A percentile compares a stretch with the other conserved stretches of the same genome.
phyloP scores from a whole-genome alignment of 2,329 filamentous ascomycete species.

The Claviceps digitariae region DNA sequence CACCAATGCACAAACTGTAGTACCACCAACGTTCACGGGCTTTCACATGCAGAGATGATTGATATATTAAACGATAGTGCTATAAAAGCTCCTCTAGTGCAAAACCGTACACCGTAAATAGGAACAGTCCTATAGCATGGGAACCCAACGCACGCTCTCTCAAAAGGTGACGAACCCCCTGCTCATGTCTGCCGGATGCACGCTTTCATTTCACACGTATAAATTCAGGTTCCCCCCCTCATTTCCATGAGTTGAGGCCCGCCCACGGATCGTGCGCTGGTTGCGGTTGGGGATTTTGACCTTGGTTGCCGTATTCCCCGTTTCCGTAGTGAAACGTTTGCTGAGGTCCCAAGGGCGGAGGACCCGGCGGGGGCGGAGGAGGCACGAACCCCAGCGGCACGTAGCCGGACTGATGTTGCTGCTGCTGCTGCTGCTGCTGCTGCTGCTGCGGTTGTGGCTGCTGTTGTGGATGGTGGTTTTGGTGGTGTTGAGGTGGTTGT shows the following conservation, averaged over 20 bases:
- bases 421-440: neutral
- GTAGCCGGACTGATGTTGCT: conserved; percentile 25
- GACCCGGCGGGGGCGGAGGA: conserved; percentile 49
- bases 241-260: conserved; percentile 39
- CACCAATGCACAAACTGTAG: too few relatives aligned
- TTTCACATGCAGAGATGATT: too few relatives aligned
- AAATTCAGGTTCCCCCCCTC: neutral
- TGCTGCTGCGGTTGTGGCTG: neutral
- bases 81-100: neutral
- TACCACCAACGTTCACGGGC: too few relatives aligned
- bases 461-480: neutral
- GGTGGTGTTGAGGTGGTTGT: neutral
- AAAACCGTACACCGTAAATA: too few relatives aligned
- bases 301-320: conserved; percentile 19
- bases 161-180: too few relatives aligned
- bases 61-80: neutral
- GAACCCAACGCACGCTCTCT: too few relatives aligned
- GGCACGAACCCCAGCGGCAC: conserved; percentile 46
- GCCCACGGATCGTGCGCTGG: conserved; percentile 37
- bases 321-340: conserved; percentile 44
- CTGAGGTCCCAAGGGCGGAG: conserved; percentile 47
- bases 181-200: neutral
- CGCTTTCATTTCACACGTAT: neutral
- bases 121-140: too few relatives aligned
- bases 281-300: conserved; percentile 21